Conservation (phyloP, 208 protist species). For the Trypanosoma conorhini region DNA sequence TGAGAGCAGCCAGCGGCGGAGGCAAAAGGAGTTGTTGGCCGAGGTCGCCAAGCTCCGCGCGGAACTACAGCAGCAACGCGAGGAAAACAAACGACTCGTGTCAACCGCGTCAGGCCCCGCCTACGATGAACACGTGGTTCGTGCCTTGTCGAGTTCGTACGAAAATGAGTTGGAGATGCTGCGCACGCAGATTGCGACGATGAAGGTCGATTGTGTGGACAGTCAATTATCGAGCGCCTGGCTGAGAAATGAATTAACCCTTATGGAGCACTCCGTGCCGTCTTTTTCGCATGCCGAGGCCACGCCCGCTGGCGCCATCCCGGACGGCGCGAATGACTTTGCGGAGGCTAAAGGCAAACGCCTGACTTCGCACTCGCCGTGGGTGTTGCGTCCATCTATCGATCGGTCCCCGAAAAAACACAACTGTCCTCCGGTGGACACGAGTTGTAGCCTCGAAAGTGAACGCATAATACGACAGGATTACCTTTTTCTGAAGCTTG, state of each 20-base stretch:
- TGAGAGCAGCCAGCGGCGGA: background rate
- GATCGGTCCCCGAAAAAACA: background rate
- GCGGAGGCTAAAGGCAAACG: background rate
- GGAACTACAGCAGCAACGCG: conserved; percentile 2
- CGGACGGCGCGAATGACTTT: background rate
- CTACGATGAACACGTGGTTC: conserved; percentile 1
- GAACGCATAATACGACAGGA: conserved; percentile 13
- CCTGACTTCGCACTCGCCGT: background rate
- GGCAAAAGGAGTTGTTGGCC: conserved; percentile 3
- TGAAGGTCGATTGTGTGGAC: conserved; percentile 9
- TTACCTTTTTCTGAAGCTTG: conserved; percentile 14
- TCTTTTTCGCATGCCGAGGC: too few species aligned
- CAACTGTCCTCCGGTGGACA: conserved; percentile 4
- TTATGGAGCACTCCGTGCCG: conserved; percentile 7
- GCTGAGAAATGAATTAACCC: conserved; percentile 11
- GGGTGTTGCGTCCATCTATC: background rate
- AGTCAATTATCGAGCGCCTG: conserved; percentile 12
- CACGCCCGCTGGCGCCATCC: background rate
- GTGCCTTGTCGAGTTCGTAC: conserved; percentile 7
- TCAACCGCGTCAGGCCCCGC: background rate
- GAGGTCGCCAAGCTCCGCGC: conserved; percentile 6
- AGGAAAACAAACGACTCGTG: conserved; percentile 8
- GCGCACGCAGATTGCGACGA: conserved; percentile 9
- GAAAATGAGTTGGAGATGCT: conserved; percentile 16
- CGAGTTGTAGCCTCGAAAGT: conserved; percentile 10